Base-by-base conservation (phyloP, 2,329 filamentous ascomycete species). In the Phaeosphaeria sp. region DNA sequence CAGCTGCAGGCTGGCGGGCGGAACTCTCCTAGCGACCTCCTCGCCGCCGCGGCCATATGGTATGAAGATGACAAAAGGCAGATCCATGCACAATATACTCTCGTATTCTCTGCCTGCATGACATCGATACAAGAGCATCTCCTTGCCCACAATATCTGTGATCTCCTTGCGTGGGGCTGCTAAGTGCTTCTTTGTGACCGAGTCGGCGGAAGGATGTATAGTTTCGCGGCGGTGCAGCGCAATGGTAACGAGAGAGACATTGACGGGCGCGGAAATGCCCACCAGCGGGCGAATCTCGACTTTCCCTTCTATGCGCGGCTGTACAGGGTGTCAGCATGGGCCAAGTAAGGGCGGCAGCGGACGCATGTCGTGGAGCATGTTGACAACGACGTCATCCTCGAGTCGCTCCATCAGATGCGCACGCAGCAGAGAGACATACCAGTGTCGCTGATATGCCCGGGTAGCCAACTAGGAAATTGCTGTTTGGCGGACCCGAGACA, bases 231-330 rank as follows among this genome's bases (percentile, higher is more conserved):
- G 89, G 74, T 96, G 93, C 55, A 99, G 86, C 71, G 90, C 93
- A 82, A 99, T 96, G 70, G 93, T 93, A 66, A 98, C 94, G 66
- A 97, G 87, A 49, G 93, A 97, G 73, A 99, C 84, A 74, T 90
- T 87, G 70, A 98, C 93, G 43, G 95, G 93, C 69, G 93, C 93
- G 18, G 93, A 94, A 71, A 91, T 89, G 60, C 95, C 94, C 61
- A 89, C 85, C 53, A 88, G 89, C 43, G 95, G 95, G 59, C 95
- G 88, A 70, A 99, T 95, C 81, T 98, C 95, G 75, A 99, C 95
- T 77, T 95, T 96, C 71, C 95, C 95, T 83, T 97, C 94, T 81
- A 99, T 94, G 75, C 95, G 91, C 73, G 95, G 95, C 92, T 97
- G 74, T 47, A 51, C 24, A 48, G 20, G 43, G 36, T 59, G 68